These are phyloP conservation scores for Huntiella bhutanensis DNA, from an alignment of 2,329 filamentous ascomycete species.

Conservation along the genomic window DNA sequence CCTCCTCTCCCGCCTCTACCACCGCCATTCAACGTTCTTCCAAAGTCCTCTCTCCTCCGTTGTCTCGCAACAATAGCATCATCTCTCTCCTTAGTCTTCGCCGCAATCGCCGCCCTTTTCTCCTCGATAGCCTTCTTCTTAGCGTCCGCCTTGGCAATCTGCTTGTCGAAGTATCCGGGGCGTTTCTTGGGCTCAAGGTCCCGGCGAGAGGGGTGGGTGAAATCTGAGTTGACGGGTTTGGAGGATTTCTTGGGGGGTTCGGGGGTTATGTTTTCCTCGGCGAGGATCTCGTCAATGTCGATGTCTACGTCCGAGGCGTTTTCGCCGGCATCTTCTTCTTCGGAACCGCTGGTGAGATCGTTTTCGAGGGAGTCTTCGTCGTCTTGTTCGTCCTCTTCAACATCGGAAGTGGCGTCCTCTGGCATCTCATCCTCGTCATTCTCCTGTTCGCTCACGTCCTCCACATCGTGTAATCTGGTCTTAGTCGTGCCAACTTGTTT, in stretches of 20 bases:
- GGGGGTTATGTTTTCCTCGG: neutral
- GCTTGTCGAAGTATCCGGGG: constrained; percentile 48
- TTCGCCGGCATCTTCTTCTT: neutral
- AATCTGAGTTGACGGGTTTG: neutral
- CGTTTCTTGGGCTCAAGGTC: constrained; percentile 9
- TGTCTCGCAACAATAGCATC: constrained; percentile 30
- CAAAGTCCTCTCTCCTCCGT: constrained; percentile 39
- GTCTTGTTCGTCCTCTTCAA: constrained; percentile 16
- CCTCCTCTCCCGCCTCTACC: neutral
- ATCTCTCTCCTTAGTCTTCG: constrained; percentile 39
- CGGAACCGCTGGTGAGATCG: constrained; percentile 16
- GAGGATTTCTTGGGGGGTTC: neutral
- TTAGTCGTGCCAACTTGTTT: constrained; percentile 16
- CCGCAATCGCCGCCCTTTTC: constrained; percentile 19
- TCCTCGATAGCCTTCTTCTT: constrained; percentile 19
- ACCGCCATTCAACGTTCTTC: constrained; percentile 34
- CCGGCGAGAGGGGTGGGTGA: constrained; percentile 5
- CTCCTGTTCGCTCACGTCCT: neutral
- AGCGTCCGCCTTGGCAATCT: constrained; percentile 27
- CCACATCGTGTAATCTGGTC: neutral
- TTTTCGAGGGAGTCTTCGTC: constrained; percentile 15
- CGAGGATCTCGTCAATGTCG: neutral
- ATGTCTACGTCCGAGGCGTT: constrained; percentile 15
- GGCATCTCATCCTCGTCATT: constrained; percentile 18
- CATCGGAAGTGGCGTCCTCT: constrained; percentile 12